Base-by-base conservation (phyloP, 2,329 filamentous ascomycete genomes). In the Xylaria digitata region DNA sequence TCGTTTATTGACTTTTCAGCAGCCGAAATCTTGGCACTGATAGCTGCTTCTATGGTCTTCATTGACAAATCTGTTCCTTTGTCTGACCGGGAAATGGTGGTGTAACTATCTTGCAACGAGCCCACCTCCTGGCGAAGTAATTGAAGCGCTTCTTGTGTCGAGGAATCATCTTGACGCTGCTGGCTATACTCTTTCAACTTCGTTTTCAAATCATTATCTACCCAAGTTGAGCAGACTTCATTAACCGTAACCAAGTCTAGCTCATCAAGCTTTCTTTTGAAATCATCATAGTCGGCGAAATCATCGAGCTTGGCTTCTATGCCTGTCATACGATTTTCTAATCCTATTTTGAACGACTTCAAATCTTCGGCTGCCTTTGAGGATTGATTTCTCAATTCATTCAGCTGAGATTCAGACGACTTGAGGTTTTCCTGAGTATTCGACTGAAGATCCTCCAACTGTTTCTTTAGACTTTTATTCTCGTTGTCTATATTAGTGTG, bases 161-260 rank as follows among this genome's bases (percentile, higher is more conserved):
- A 68, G 7, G 48, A n/a, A 32, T n/a, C 50, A 34, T 43, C n/a
- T 37, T 54, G 52, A 45, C 45, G 58, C 8, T 52, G 55, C 42
- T 62, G 8, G 34, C 32, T 53, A 23, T 67, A 66, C 26, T 67
- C 63, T 34, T 69, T 46, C 37, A 65, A 45, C 17, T 56, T 61
- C 6, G 54, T 49, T 61, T 67, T 67, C 30, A 69, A 19, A 53
- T 58, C 61, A 30, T 63, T 30, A 21, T 34, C 42, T 2, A 60
- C 54, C 68, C 68, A 70, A 19, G 61, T 66, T n/a, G 56, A 45
- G 13, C 45, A 63, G 17, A 70, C 30, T 50, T 70, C 66, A 49
- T 64, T 57, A 1, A 63, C 42, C 4, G 54, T 61, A 26, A 11
- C 8, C 9, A 63, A 8, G 26, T 70, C 68, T 37, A 70, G 32